Conservation (phyloP, 371 early-diverging fungal species). For the Circinella minor region DNA sequence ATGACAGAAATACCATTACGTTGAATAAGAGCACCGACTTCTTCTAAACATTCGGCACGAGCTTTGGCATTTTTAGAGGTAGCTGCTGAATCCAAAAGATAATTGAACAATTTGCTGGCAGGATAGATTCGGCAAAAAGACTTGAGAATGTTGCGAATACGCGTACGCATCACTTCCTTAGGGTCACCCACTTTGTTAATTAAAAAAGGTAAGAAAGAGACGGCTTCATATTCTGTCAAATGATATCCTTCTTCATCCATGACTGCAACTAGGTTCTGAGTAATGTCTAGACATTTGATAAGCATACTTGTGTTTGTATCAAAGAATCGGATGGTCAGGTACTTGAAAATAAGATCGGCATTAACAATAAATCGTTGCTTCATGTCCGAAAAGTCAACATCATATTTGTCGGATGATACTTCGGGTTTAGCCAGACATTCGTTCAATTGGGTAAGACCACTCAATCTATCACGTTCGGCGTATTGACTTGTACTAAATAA, state of each 20-base stretch:
- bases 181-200: constrained; percentile 81
- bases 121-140: constrained; percentile 75
- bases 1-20: constrained; percentile 76
- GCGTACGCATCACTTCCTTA: constrained; percentile 79
- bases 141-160: constrained; percentile 70
- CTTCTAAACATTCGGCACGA: constrained; percentile 85
- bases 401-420: constrained; percentile 44
- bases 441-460: constrained; percentile 70
- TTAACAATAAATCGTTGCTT: constrained; percentile 63
- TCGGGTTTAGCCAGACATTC: constrained; percentile 61
- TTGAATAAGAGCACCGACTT: constrained; percentile 75
- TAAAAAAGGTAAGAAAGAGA: constrained; percentile 78
- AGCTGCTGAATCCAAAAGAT: constrained; percentile 71
- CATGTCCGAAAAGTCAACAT: constrained; percentile 55
- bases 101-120: constrained; percentile 75
- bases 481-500: constrained; percentile 85
- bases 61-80: constrained; percentile 82
- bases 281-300: constrained; percentile 79
- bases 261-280: constrained; percentile 70
- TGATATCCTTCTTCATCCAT: constrained; percentile 65
- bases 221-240: constrained; percentile 82
- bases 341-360: constrained; percentile 82
- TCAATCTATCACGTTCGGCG: constrained; percentile 77
- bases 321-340: constrained; percentile 83
- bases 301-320: constrained; percentile 89